Evolutionary conservation across 306 rosid genomes (phyloP).

Genomic region (Pyrus communis): DNA sequence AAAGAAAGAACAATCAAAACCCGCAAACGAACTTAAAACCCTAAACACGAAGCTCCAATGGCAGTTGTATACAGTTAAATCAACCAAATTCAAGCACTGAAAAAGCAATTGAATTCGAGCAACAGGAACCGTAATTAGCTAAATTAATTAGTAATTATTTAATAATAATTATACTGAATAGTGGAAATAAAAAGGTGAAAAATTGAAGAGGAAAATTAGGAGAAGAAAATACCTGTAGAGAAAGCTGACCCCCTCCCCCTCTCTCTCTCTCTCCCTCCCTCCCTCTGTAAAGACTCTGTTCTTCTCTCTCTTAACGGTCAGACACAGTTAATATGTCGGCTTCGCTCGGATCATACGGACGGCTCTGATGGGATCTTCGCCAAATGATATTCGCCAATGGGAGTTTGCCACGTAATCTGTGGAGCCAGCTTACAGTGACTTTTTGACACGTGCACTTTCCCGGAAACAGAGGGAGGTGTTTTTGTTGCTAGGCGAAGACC

Average conservation of each 20-base stretch:
- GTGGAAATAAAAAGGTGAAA: conserved; percentile 7
- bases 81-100: conserved; percentile 21
- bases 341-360: conserved; percentile 44
- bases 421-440: conserved; percentile 52
- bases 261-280: conserved; percentile 12
- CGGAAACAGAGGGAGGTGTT: conserved; percentile 36
- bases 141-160: background rate
- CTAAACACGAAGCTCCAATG: conserved; percentile 14
- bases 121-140: conserved; percentile 9
- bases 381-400: conserved; percentile 12
- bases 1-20: background rate
- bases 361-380: conserved; percentile 61
- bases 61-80: conserved; percentile 21
- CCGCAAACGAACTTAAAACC: conserved; percentile 16
- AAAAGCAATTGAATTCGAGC: conserved; percentile 1
- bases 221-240: conserved; percentile 39
- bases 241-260: conserved; percentile 24
- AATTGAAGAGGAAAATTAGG: conserved; percentile 4
- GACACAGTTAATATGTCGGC: conserved; percentile 33
- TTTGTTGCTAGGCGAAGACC: background rate
- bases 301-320: conserved; percentile 30
- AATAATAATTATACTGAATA: background rate
- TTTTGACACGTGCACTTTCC: conserved; percentile 77
- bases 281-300: background rate
- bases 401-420: conserved; percentile 26